Conservation (phyloP, 345 rosid genomes). For the Aurinia saxatilis region DNA sequence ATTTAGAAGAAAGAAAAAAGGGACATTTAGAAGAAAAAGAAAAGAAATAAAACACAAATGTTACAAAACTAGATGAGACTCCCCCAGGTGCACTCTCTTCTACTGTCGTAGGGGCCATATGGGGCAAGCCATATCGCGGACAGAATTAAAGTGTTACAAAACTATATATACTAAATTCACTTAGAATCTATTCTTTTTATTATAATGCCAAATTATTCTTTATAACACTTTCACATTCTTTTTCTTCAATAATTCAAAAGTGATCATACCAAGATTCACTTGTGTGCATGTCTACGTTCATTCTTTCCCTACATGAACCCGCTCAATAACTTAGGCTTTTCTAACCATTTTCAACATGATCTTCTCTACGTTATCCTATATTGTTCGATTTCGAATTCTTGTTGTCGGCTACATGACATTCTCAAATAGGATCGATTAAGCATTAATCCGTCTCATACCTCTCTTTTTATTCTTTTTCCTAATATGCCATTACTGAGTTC, state of each 20-base stretch:
- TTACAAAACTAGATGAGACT: slow-evolving; percentile 29
- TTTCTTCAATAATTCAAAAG: slow-evolving; percentile 68
- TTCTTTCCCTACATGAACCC: slow-evolving; percentile 6
- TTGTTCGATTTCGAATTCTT: slow-evolving; percentile 6
- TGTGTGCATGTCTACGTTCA: slow-evolving; percentile 31
- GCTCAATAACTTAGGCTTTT: not conserved
- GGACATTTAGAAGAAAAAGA: not conserved
- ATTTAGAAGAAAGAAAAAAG: not conserved
- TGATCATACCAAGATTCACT: slow-evolving; percentile 42
- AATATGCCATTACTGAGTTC: not conserved
- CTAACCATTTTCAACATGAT: slow-evolving; percentile 5
- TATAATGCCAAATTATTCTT: slow-evolving; percentile 48
- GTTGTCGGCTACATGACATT: slow-evolving; percentile 16
- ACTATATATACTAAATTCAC: slow-evolving; percentile 8
- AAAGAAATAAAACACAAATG: not conserved
- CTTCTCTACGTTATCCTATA: not conserved
- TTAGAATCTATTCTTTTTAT: slow-evolving; percentile 53
- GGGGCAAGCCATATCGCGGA: slow-evolving; percentile 35
- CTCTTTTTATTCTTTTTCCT: not conserved
- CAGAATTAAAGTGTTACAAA: slow-evolving; percentile 28
- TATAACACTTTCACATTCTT: slow-evolving; percentile 36
- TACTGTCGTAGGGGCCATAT: slow-evolving; percentile 26
- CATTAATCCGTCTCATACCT: not conserved
- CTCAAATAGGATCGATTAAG: not conserved
- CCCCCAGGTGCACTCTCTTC: slow-evolving; percentile 38